These are phyloP conservation scores for Neonectria neomacrospora DNA, from an alignment of 2,329 filamentous ascomycete genomes.

Conservation along the genomic window DNA sequence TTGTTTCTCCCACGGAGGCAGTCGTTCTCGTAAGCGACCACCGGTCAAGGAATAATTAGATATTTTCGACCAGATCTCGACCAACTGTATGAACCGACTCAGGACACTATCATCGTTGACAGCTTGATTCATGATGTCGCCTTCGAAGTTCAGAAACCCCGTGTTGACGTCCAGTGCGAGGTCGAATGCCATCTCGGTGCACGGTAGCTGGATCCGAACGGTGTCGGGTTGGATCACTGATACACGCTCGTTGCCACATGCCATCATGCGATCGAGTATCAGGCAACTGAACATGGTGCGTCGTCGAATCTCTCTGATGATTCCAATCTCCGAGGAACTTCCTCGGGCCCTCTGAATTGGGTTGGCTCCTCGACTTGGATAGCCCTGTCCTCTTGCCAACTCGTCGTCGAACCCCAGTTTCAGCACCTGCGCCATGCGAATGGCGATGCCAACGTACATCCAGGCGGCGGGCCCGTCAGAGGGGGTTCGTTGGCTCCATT, in stretches of 20 bases:
- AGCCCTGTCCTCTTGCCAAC: constrained; percentile 14
- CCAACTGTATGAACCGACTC: constrained; percentile 66
- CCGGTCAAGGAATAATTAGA: constrained; percentile 65
- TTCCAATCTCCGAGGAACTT: constrained; percentile 46
- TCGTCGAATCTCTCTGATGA: constrained; percentile 71
- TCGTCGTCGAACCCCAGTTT: constrained; percentile 68
- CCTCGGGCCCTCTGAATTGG: constrained; percentile 9
- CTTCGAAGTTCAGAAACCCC: constrained; percentile 54
- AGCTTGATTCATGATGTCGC: constrained; percentile 35
- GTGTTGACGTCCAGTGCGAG: constrained; percentile 68
- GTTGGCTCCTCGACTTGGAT: not conserved
- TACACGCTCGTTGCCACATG: constrained; percentile 70
- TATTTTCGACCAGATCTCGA: constrained; percentile 69
- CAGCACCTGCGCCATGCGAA: constrained; percentile 71
- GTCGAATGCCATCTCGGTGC: constrained; percentile 72
- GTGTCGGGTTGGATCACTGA: constrained; percentile 69
- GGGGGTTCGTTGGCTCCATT: constrained; percentile 72
- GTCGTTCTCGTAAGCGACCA: constrained; percentile 60
- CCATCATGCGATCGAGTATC: constrained; percentile 76
- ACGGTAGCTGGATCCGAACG: constrained; percentile 73
- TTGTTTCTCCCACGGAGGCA: constrained; percentile 69
- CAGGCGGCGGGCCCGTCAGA: constrained; percentile 69
- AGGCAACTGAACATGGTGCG: constrained; percentile 82
- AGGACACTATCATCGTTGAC: constrained; percentile 59
- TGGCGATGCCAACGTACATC: constrained; percentile 73